phyloP scores from a whole-genome alignment of 2,329 filamentous ascomycete genomes.

The Ophidiomyces ophidiicola region DNA sequence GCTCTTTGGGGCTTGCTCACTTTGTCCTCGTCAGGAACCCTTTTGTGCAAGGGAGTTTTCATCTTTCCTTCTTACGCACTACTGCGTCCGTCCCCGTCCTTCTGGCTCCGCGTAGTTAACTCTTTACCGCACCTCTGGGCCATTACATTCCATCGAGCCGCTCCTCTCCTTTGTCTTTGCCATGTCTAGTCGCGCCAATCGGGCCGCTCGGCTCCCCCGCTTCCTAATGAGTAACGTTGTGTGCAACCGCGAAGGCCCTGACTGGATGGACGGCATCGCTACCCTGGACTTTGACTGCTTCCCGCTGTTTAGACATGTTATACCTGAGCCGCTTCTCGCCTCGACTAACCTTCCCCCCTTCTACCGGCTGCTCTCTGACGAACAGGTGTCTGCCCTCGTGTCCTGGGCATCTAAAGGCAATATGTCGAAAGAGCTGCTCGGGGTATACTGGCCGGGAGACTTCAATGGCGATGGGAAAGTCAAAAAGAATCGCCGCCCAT shows the following conservation, averaged over 20 bases:
- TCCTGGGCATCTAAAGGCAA: slow-evolving; percentile 10
- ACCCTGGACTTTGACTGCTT: slow-evolving; percentile 13
- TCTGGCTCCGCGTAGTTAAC: too few relatives aligned
- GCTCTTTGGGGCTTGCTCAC: too few relatives aligned
- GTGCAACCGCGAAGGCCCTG: slow-evolving; percentile 8
- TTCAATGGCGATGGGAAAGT: slow-evolving; percentile 14
- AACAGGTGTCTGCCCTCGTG: slow-evolving; percentile 4
- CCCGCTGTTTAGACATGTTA: slow-evolving; percentile 8
- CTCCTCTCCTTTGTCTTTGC: background rate
- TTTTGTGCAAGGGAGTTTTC: too few relatives aligned
- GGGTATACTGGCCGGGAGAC: slow-evolving; percentile 13
- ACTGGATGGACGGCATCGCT: slow-evolving; percentile 14
- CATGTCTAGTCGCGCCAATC: slow-evolving; percentile 7
- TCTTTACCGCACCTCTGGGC: too few relatives aligned
- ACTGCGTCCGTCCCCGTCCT: too few relatives aligned
- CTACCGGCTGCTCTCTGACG: slow-evolving; percentile 11
- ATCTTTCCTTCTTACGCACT: too few relatives aligned
- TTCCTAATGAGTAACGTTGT: slow-evolving; percentile 7
- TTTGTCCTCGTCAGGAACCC: too few relatives aligned
- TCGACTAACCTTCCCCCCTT: slow-evolving; percentile 11
- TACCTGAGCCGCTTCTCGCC: slow-evolving; percentile 8
- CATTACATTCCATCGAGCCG: too few relatives aligned
- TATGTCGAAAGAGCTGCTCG: slow-evolving; percentile 11
- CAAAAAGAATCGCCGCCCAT: slow-evolving; percentile 11
- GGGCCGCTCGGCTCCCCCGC: slow-evolving; percentile 9